Evolutionary conservation across 768 basidiomycete species (phyloP).

Genomic region (Kwoniella pini): DNA sequence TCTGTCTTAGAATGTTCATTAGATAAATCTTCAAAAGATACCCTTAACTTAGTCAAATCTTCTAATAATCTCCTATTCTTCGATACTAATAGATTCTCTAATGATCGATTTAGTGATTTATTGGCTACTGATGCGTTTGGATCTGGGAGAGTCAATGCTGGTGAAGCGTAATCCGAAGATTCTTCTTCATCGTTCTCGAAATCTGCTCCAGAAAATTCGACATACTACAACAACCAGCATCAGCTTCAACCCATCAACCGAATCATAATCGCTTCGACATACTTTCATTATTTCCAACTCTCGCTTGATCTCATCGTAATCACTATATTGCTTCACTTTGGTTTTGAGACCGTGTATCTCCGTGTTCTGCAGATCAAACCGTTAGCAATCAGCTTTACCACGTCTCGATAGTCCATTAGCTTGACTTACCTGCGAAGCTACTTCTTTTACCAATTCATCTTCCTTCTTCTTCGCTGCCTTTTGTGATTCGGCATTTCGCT

Average conservation of each 20-base stretch:
- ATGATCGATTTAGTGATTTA: slow-evolving; percentile 70
- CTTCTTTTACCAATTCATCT: slow-evolving; percentile 66
- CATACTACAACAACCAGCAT: slow-evolving; percentile 64
- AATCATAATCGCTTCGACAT: too few relatives aligned
- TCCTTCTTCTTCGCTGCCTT: slow-evolving; percentile 59
- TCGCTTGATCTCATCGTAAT: slow-evolving; percentile 97
- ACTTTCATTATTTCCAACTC: slow-evolving; percentile 99
- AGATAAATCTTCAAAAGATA: slow-evolving; percentile 79
- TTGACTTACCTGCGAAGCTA: slow-evolving; percentile 60
- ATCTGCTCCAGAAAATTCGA: slow-evolving; percentile 90
- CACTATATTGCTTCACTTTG: slow-evolving; percentile 70
- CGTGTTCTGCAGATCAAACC: slow-evolving; percentile 55
- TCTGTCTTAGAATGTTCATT: slow-evolving; percentile 64
- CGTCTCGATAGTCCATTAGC: neutral
- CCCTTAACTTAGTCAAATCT: slow-evolving; percentile 86
- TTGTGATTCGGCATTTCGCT: slow-evolving; percentile 66
- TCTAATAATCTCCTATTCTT: slow-evolving; percentile 93
- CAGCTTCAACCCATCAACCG: too few relatives aligned
- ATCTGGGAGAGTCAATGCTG: slow-evolving; percentile 69
- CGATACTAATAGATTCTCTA: slow-evolving; percentile 84
- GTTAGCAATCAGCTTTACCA: neutral
- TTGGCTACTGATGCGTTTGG: slow-evolving; percentile 86
- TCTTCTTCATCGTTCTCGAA: slow-evolving; percentile 64
- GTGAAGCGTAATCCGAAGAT: slow-evolving; percentile 6
- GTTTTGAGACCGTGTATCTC: slow-evolving; percentile 72